Conservation (phyloP, 176 grass and related monocot species). For the Areca catechu region DNA sequence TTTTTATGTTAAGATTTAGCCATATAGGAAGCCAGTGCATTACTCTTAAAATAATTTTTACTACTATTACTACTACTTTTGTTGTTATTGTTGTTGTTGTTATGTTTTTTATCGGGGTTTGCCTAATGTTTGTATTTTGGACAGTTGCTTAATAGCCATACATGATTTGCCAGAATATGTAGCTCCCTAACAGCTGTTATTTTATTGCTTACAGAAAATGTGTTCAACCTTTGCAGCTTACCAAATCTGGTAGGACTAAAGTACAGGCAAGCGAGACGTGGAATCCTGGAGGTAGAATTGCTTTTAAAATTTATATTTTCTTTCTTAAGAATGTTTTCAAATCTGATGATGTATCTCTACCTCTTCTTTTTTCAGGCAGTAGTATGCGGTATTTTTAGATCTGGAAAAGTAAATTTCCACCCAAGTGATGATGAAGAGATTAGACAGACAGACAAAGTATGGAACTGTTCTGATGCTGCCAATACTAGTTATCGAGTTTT, state of each 20-base stretch:
- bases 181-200: too few species aligned
- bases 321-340: conserved; percentile 1
- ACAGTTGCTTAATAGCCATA: too few species aligned
- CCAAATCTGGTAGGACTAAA: conserved; percentile 55
- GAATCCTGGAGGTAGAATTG: conserved; percentile 54
- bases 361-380: conserved; percentile 55
- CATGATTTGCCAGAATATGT: too few species aligned
- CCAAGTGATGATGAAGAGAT: conserved; percentile 68
- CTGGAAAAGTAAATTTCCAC: conserved; percentile 73
- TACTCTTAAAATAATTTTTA: too few species aligned
- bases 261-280: conserved; percentile 53
- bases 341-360: not conserved
- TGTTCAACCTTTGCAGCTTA: conserved; percentile 74
- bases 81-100: too few species aligned
- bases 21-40: too few species aligned
- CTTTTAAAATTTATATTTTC: not conserved
- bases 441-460: conserved; percentile 85
- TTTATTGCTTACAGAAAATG: conserved; percentile 58
- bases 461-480: conserved; percentile 18
- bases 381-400: conserved; percentile 83
- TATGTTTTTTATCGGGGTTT: too few species aligned
- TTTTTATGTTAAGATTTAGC: too few species aligned
- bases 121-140: too few species aligned
- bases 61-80: too few species aligned
- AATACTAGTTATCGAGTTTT: too few species aligned